These are phyloP conservation scores for Chloris gayana DNA, from an alignment of 176 grass and related monocot genomes.

Conservation along the genomic window DNA sequence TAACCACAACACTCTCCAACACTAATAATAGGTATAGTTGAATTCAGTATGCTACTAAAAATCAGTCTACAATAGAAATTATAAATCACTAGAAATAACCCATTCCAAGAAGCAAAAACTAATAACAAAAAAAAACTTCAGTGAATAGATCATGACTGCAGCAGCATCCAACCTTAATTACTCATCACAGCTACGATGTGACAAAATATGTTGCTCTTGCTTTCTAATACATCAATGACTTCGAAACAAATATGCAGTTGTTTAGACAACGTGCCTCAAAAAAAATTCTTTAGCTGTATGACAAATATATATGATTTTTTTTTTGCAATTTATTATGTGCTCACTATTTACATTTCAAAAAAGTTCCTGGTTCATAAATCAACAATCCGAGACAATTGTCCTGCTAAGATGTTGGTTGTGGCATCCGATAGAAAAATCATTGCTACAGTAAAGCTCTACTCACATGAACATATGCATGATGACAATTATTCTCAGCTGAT, in stretches of 20 bases:
- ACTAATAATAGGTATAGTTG: background rate
- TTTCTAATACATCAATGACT: slow-evolving; percentile 14
- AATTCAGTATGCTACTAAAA: background rate
- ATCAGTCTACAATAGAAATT: slow-evolving; percentile 5
- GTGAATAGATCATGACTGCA: slow-evolving; percentile 7
- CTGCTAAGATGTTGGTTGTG: slow-evolving; percentile 1
- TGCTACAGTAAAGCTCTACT: background rate
- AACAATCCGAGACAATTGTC: background rate
- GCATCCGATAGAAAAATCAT: slow-evolving; percentile 6
- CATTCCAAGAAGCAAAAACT: background rate
- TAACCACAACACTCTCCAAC: background rate
- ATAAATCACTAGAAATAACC: background rate
- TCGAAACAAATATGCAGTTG: background rate
- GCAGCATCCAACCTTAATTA: background rate
- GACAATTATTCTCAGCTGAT: slow-evolving; percentile 7
- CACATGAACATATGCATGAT: slow-evolving; percentile 11
- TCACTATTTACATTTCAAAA: background rate
- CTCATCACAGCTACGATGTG: background rate
- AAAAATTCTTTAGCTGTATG: background rate
- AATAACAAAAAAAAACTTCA: background rate
- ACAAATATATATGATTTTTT: background rate
- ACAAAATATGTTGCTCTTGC: slow-evolving; percentile 10
- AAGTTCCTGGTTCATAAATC: too few species aligned
- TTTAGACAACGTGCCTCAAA: background rate
- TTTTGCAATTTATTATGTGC: background rate